These are phyloP conservation scores for Brasilioporus rufonigricans DNA, from an alignment of 768 basidiomycete genomes.

Conservation along the genomic window DNA sequence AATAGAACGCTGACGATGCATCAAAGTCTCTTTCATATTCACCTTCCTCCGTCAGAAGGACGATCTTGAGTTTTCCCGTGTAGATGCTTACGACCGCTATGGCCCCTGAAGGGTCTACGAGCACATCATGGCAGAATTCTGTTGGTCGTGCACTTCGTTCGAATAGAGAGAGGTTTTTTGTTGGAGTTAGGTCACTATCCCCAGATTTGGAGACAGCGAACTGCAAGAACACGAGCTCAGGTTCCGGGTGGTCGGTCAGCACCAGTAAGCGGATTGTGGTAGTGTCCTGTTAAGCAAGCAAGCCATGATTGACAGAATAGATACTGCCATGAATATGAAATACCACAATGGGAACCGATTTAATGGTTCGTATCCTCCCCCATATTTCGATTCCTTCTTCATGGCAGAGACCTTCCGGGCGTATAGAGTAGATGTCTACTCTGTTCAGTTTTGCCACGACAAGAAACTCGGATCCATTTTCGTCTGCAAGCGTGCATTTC, in stretches of 20 bases:
- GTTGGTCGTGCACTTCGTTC: conserved; percentile 58
- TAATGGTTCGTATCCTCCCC: conserved; percentile 62
- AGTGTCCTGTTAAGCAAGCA: conserved; percentile 26
- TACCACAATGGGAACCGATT: conserved; percentile 54
- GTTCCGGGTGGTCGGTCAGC: conserved; percentile 74
- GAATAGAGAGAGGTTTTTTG: conserved; percentile 49
- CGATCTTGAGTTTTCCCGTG: conserved; percentile 64
- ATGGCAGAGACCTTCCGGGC: conserved; percentile 54
- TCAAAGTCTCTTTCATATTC: conserved; percentile 57
- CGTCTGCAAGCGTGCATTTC: conserved; percentile 58
- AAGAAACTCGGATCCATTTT: conserved; percentile 54
- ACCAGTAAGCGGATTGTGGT: conserved; percentile 50
- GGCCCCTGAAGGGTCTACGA: conserved; percentile 62
- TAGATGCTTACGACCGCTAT: conserved; percentile 66
- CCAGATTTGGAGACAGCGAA: conserved; percentile 42
- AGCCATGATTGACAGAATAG: conserved; percentile 6
- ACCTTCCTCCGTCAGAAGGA: conserved; percentile 53
- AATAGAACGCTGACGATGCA: conserved; percentile 53
- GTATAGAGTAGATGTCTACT: conserved; percentile 67
- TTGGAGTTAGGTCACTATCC: conserved; percentile 34
- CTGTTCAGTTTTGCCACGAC: conserved; percentile 65
- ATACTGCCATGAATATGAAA: conserved; percentile 13
- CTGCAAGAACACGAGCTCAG: conserved; percentile 62
- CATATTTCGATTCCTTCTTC: conserved; percentile 65
- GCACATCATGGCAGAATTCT: conserved; percentile 69